A percentile compares a stretch with the other conserved stretches of the same genome.
Evolutionary conservation across 2,329 filamentous ascomycete species (phyloP).

Genomic region (Aspergillus bombycis): DNA sequence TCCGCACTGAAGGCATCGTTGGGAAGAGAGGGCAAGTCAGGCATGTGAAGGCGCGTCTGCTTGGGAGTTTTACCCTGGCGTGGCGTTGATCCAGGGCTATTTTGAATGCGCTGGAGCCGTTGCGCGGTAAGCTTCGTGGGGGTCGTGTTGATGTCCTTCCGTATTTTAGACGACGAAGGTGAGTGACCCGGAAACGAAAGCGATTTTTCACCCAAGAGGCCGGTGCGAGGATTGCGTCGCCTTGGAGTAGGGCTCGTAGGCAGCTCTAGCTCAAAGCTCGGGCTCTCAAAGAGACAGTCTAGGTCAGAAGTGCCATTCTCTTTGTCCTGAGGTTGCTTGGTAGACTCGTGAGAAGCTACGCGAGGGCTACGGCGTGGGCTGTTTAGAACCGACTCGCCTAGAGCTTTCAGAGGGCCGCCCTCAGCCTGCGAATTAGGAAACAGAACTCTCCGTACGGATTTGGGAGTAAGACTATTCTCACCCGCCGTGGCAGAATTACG

Average conservation of each 20-base stretch:
- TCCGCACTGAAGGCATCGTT: constrained; percentile 29
- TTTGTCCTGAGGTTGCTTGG: constrained; percentile 55
- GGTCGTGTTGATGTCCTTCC: constrained; percentile 26
- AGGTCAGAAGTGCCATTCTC: constrained; percentile 61
- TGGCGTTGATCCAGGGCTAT: constrained; percentile 22
- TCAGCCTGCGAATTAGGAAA: constrained; percentile 45
- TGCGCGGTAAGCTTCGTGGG: constrained; percentile 38
- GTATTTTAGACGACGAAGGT: constrained; percentile 31
- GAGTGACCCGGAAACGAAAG: constrained; percentile 43
- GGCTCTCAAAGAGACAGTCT: constrained; percentile 68
- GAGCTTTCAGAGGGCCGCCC: constrained; percentile 37
- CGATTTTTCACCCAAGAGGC: constrained; percentile 35
- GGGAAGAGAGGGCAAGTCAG: constrained; percentile 25
- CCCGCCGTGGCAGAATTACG: constrained; percentile 43
- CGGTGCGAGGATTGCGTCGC: constrained; percentile 57
- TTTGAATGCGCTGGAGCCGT: constrained; percentile 38
- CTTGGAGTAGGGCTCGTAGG: constrained; percentile 55
- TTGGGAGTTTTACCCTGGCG: constrained; percentile 30
- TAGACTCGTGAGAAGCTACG: constrained; percentile 36
- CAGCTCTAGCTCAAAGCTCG: constrained; percentile 55
- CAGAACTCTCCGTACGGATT: constrained; percentile 51
- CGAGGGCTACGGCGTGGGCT: constrained; percentile 54
- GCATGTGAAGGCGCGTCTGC: constrained; percentile 24
- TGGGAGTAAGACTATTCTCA: constrained; percentile 59
- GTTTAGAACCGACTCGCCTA: constrained; percentile 43